Percentiles rank a stretch among this genome's conserved stretches.
phyloP scores from a whole-genome alignment of 805 yeast species.

The Wickerhamiella azymoides region DNA sequence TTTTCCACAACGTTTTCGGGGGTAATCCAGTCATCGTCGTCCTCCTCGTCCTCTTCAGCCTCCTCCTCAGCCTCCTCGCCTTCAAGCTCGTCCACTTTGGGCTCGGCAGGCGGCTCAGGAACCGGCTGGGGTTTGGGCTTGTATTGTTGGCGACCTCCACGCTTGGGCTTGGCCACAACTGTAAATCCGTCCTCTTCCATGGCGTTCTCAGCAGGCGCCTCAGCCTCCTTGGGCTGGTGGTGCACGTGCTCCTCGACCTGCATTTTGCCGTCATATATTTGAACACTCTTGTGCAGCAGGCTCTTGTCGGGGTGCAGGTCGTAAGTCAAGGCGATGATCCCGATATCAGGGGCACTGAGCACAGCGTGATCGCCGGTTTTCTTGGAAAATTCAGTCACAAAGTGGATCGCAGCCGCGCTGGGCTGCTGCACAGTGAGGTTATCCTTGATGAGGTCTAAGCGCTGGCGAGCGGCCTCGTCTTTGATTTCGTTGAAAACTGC shows the following conservation, averaged over 20 bases:
- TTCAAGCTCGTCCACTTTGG: too few species aligned
- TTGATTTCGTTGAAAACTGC: conserved; percentile 77
- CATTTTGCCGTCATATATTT: conserved; percentile 8
- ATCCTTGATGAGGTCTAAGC: conserved; percentile 71
- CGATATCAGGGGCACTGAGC: conserved; percentile 80
- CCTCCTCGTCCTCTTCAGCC: conserved; percentile 54
- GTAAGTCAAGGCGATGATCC: conserved; percentile 79
- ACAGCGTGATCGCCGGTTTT: conserved; percentile 87
- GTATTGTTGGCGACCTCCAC: background rate
- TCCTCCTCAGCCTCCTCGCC: conserved; percentile 29
- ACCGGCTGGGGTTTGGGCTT: conserved; percentile 3
- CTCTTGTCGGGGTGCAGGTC: conserved; percentile 36
- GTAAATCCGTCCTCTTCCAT: conserved; percentile 17
- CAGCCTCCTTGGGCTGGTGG: background rate
- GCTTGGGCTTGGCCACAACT: conserved; percentile 13
- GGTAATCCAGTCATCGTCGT: conserved; percentile 87
- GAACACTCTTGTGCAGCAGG: conserved; percentile 13
- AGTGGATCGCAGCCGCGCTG: conserved; percentile 41
- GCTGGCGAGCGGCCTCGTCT: conserved; percentile 73
- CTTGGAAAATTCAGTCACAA: conserved; percentile 62
- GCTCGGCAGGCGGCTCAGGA: too few species aligned
- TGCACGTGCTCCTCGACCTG: conserved; percentile 10
- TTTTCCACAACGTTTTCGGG: conserved; percentile 68
- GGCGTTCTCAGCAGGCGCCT: background rate
- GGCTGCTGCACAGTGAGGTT: conserved; percentile 64